phyloP scores from a whole-genome alignment of 306 rosid species.

The Vigna mungo region DNA sequence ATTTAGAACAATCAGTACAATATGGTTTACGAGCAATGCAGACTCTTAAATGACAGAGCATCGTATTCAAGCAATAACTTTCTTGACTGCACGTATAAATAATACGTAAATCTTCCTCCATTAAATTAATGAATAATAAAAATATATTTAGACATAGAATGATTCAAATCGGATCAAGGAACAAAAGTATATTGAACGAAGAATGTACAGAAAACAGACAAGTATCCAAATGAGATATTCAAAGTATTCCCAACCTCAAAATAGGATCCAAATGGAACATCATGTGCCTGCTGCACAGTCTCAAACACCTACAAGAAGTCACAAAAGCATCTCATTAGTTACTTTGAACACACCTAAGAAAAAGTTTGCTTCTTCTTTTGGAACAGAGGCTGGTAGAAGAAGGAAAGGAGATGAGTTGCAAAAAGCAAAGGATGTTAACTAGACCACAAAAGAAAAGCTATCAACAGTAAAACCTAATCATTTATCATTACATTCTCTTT shows the following conservation, averaged over 20 bases:
- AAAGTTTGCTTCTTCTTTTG: neutral
- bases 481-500: slow-evolving; percentile 5
- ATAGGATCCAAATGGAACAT: slow-evolving; percentile 93
- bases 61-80: slow-evolving; percentile 16
- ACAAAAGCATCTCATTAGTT: slow-evolving; percentile 29
- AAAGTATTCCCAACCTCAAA: slow-evolving; percentile 74
- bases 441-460: slow-evolving; percentile 4
- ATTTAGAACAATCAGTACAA: slow-evolving; percentile 3
- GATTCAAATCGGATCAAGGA: slow-evolving; percentile 32
- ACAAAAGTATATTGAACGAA: neutral
- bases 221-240: slow-evolving; percentile 20
- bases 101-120: neutral
- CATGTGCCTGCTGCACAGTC: slow-evolving; percentile 97
- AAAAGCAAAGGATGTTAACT: slow-evolving; percentile 3
- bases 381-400: neutral
- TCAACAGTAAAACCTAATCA: slow-evolving; percentile 2
- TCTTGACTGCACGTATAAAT: slow-evolving; percentile 21
- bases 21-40: slow-evolving; percentile 27
- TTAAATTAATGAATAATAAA: slow-evolving; percentile 20
- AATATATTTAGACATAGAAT: slow-evolving; percentile 28
- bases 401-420: slow-evolving; percentile 17
- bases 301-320: slow-evolving; percentile 77
- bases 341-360: neutral
- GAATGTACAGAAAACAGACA: neutral
- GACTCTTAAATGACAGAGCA: slow-evolving; percentile 26